A percentile compares a stretch with the other conserved stretches of the same genome.
These are phyloP conservation scores for Diaporthe citriasiana DNA, from an alignment of 2,329 filamentous ascomycete species.

Conservation along the genomic window DNA sequence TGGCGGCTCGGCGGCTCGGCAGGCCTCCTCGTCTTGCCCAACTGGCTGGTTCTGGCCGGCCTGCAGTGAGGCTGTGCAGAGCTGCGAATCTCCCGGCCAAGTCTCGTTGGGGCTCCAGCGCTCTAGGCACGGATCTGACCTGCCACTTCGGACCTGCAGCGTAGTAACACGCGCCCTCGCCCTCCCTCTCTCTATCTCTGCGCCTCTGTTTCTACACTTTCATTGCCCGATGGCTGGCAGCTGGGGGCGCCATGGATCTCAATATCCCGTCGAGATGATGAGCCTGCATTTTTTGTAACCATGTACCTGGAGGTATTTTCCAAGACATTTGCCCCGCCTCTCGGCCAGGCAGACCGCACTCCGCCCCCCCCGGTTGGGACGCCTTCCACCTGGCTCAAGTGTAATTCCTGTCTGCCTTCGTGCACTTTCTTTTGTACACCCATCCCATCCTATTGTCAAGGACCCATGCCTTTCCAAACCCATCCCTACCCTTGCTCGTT, in stretches of 20 bases:
- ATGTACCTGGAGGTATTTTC: neutral
- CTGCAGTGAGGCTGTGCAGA: constrained; percentile 33
- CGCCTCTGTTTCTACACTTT: constrained; percentile 27
- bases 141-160: constrained; percentile 22
- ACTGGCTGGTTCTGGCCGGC: constrained; percentile 25
- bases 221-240: constrained; percentile 3
- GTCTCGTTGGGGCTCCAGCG: constrained; percentile 7
- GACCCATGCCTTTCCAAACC: neutral
- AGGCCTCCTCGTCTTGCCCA: constrained; percentile 7
- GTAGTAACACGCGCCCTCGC: constrained; percentile 19
- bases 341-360: constrained; percentile 36
- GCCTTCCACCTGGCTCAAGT: constrained; percentile 2
- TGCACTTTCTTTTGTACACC: neutral
- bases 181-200: neutral
- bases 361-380: constrained; percentile 15
- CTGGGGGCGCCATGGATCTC: constrained; percentile 4
- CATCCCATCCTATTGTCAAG: neutral
- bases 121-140: constrained; percentile 29
- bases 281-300: neutral
- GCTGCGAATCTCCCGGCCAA: constrained; percentile 24
- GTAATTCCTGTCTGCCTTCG: neutral
- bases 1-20: constrained; percentile 34
- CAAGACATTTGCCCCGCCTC: constrained; percentile 33
- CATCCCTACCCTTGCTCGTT: neutral
- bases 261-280: constrained; percentile 17